Percentiles rank a stretch among this genome's conserved stretches.
Conservation (phyloP, 2,329 filamentous ascomycete genomes). For the Zymoseptoria pseudotritici region DNA sequence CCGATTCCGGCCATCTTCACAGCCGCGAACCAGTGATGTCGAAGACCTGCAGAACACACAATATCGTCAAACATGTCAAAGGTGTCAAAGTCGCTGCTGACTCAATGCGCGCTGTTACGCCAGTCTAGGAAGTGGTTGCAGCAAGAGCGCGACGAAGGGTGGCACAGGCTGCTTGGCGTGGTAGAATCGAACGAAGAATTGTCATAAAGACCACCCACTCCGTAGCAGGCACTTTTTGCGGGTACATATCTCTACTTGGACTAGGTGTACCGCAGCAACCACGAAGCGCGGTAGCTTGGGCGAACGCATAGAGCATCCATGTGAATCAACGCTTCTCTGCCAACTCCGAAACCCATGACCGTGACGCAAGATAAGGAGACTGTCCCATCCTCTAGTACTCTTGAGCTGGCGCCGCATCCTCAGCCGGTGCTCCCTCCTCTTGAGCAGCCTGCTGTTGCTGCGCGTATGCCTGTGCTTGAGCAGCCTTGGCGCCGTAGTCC, state of each 20-base stretch:
- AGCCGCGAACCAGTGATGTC: neutral
- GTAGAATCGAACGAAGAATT: neutral
- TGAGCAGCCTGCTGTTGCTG: constrained; percentile 46
- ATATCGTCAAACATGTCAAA: too few relatives aligned
- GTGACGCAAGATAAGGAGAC: constrained; percentile 2
- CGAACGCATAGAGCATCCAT: neutral
- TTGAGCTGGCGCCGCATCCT: constrained; percentile 10
- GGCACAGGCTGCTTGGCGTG: too few relatives aligned
- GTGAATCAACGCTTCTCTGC: constrained; percentile 1
- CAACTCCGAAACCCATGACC: constrained; percentile 11
- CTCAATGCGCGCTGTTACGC: too few relatives aligned
- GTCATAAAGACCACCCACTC: neutral
- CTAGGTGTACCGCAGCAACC: neutral
- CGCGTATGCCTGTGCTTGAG: constrained; percentile 55
- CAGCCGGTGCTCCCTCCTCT: constrained; percentile 16
- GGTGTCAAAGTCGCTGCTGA: too few relatives aligned
- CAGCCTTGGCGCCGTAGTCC: constrained; percentile 95
- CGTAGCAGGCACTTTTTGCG: neutral
- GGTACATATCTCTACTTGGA: neutral
- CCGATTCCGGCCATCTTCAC: neutral
- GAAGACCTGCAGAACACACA: too few relatives aligned
- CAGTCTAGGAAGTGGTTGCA: neutral
- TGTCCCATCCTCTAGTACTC: constrained; percentile 11
- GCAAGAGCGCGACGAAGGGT: neutral
- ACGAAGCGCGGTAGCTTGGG: neutral